Evolutionary conservation across 495 filamentous ascomycete genomes (phyloP).

Genomic region (Penicillium alfredii): DNA sequence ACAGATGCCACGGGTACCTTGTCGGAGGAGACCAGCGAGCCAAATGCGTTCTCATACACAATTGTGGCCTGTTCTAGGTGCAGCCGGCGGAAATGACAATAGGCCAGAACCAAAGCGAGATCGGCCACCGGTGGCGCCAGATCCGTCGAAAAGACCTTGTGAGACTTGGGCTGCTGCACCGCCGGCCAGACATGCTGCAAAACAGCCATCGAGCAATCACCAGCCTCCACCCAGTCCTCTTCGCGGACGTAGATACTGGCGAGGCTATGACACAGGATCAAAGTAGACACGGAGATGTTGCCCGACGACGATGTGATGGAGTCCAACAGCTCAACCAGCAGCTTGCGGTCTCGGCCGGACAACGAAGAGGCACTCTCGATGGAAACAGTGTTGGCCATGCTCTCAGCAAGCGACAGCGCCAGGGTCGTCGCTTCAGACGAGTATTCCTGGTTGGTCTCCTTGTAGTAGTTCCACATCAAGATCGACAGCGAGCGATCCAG

Average conservation of each 20-base stretch:
- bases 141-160: slow-evolving; percentile 28
- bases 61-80: slow-evolving; percentile 28
- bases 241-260: slow-evolving; percentile 32
- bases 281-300: slow-evolving; percentile 23
- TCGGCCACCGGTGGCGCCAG: slow-evolving; percentile 30
- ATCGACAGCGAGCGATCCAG: slow-evolving; percentile 33
- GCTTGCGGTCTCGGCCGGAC: slow-evolving; percentile 25
- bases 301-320: slow-evolving; percentile 26
- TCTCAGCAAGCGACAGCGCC: slow-evolving; percentile 27
- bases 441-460: slow-evolving; percentile 28
- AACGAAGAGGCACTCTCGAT: slow-evolving; percentile 21
- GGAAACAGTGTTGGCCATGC: slow-evolving; percentile 20
- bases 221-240: slow-evolving; percentile 29
- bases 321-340: slow-evolving; percentile 36
- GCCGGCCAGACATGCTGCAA: slow-evolving; percentile 36
- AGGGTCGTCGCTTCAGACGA: slow-evolving; percentile 23
- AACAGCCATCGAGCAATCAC: slow-evolving; percentile 29
- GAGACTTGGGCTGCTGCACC: slow-evolving; percentile 28
- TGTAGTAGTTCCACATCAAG: slow-evolving; percentile 38
- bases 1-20: slow-evolving; percentile 33
- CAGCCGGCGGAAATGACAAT: slow-evolving; percentile 34
- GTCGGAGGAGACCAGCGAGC: slow-evolving; percentile 30
- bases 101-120: slow-evolving; percentile 32
- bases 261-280: slow-evolving; percentile 34
- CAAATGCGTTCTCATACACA: slow-evolving; percentile 38